Evolutionary conservation across 257 asterid genomes (phyloP).

Genomic region (Ocimum tenuiflorum): DNA sequence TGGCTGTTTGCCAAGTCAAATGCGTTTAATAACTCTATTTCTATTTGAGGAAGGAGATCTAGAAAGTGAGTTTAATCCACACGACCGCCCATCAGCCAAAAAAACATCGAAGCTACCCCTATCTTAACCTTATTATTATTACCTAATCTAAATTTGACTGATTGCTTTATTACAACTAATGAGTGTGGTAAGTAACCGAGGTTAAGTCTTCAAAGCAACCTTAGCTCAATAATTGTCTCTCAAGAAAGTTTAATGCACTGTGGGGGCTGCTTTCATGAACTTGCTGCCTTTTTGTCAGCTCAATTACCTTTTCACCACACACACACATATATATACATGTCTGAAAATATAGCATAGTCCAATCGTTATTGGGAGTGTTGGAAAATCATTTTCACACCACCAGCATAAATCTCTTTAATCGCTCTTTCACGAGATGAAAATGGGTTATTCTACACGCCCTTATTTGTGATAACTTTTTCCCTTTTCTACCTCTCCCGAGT

Average conservation of each 20-base stretch:
- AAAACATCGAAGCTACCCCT: not conserved
- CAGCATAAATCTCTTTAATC: constrained; percentile 1
- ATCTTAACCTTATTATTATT: not conserved
- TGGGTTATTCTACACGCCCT: constrained; percentile 1
- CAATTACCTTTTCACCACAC: not conserved
- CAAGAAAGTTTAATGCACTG: too few relatives aligned
- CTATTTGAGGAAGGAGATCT: not conserved
- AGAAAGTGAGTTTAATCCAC: not conserved
- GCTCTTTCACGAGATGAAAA: constrained; percentile 15
- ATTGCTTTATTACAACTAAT: constrained; percentile 33
- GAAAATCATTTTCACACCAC: constrained; percentile 21
- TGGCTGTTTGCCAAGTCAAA: not conserved
- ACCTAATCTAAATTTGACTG: constrained; percentile 29
- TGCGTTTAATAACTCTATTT: not conserved
- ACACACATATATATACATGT: too few relatives aligned
- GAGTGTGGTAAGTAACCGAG: not conserved
- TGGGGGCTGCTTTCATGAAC: constrained; percentile 22
- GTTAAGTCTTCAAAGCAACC: constrained; percentile 23
- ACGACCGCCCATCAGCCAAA: not conserved
- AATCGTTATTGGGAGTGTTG: constrained; percentile 20
- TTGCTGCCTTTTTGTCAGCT: constrained; percentile 22
- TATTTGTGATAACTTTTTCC: not conserved
- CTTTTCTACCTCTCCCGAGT: not conserved
- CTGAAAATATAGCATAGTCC: constrained; percentile 13
- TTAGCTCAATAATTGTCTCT: too few relatives aligned